Base-by-base conservation (phyloP, 331 rosid genomes). In the Rhamnella rubrinervis region DNA sequence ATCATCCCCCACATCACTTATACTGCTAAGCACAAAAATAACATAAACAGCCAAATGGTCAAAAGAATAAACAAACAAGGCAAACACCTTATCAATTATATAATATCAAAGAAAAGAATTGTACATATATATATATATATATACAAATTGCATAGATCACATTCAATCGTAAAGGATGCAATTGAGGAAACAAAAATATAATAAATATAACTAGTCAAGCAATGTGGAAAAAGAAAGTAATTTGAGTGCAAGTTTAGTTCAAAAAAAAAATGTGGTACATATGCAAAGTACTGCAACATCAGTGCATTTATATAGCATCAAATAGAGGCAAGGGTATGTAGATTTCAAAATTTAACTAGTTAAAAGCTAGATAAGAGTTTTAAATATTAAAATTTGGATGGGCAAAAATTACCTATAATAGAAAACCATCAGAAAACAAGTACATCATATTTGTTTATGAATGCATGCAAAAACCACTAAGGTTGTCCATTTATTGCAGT, bases 401-500 rank as follows among this genome's bases (percentile, higher is more conserved):
- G 49, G 49, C 2, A 44, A 44, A 2, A 44, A 9, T 44, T 12
- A 44, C 49, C 49, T 44, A 1, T 12, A 44, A 8, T 44, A 44
- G 49, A 44, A 44, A 9, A 44, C 49, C 49, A 44, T 44, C 49
- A 44, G 40, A 59, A 31, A 46, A 66, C 65, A 73, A 60, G 79
- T 25, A 74, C 78, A 74, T 19, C 47, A 44, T 31, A 31, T 41
- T 72, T 44, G 57, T 77, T 79, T 35, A 79, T 74, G 77, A 78
- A 74, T 67, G 66, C 75, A 74, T 77, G 78, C 65, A 72, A 75
- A 71, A 73, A 57, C 71, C 23, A 53, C 21, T 61, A 69, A 66
- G 40, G 6, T 46, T 77, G 82, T 65, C 66, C 50, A 75, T 41
- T 75, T 69, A 70, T 66, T 62, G 71, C 49, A 60, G 53, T 21